Evolutionary conservation across 495 filamentous ascomycete species (phyloP), one percentile per base, ranked within the genome.

Genomic region (Aspergillus haitiensis): DNA sequence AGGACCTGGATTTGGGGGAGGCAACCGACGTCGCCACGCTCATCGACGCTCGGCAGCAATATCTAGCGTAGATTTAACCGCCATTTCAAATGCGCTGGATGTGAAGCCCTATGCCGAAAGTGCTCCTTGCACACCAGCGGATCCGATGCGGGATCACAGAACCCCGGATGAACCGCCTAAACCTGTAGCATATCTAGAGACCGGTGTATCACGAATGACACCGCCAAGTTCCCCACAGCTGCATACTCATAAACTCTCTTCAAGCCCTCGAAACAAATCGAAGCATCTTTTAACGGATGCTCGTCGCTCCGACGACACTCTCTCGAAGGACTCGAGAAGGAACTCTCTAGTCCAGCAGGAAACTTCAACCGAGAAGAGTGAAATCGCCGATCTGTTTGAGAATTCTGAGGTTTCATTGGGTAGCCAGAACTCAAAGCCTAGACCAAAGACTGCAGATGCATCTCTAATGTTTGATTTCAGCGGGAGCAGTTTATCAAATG

Each of bases 31-130:
- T 65, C 85, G 89, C 16, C 92, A 97, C 74, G 86, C 86, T 11
- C 92, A 96, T 75, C 84, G 91, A 52, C 84, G 92, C 58, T 95
- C 91, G n/a, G 86, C 84, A 36, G 92, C 92, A 1, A 86, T 96
- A 10, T 94, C 91, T n/a, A 87, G 81, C 60, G 86, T 92, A 59
- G 92, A 97, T 73, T 71, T 95, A 5, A 86, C 85, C 7, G 81
- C 85, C 16, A 89, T 96, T 47, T 74, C 91, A 27, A 87, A 87
- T 58, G 69, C 81, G 3, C 69, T 84, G 16, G 74, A 73, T 55
- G 45, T 77, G 51, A 72, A 69, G 56, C 55, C 79, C 33, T 76
- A 77, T 48, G 78, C 81, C 35, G 84, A 76, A 50, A 92, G 86
- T 66, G 87, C 88, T 6, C 90, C 91, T 6, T 73, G 77, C 40